A percentile compares a stretch with the other conserved stretches of the same genome.
These are phyloP conservation scores for Acer negundo DNA, from an alignment of 345 rosid species.

Conservation along the genomic window DNA sequence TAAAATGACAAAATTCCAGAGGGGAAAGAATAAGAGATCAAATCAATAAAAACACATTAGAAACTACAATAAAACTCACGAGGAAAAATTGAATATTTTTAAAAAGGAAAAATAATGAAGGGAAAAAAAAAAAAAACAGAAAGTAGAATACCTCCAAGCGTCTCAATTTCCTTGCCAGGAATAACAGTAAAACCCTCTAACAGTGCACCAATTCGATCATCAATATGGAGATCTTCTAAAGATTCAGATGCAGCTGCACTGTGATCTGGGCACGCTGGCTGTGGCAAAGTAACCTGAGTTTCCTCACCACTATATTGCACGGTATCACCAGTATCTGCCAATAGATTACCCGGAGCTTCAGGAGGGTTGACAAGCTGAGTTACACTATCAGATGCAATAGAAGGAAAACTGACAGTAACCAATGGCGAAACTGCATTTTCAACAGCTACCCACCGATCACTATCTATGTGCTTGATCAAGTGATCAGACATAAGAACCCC, in stretches of 20 bases:
- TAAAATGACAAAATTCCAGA: slow-evolving; percentile 22
- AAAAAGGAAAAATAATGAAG: neutral
- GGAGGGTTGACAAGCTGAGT: slow-evolving; percentile 88
- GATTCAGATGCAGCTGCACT: slow-evolving; percentile 34
- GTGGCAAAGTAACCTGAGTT: slow-evolving; percentile 18
- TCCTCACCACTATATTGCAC: slow-evolving; percentile 46
- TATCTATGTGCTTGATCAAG: slow-evolving; percentile 81
- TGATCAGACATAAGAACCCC: slow-evolving; percentile 87
- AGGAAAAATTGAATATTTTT: neutral
- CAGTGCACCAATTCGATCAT: slow-evolving; percentile 69
- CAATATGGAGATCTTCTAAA: slow-evolving; percentile 62
- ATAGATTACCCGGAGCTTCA: slow-evolving; percentile 90
- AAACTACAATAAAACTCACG: neutral
- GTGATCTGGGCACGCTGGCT: slow-evolving; percentile 22
- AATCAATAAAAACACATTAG: neutral
- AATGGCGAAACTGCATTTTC: slow-evolving; percentile 95
- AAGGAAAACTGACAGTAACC: slow-evolving; percentile 48
- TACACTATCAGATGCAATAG: slow-evolving; percentile 68
- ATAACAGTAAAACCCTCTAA: slow-evolving; percentile 63
- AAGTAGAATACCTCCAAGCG: slow-evolving; percentile 63
- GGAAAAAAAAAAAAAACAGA: too few species aligned
- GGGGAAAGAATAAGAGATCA: slow-evolving; percentile 18
- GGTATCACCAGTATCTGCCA: slow-evolving; percentile 61
- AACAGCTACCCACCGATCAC: slow-evolving; percentile 91
- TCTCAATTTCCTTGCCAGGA: slow-evolving; percentile 86